Evolutionary conservation across 2,329 filamentous ascomycete genomes (phyloP), one percentile per base, ranked within the genome.

Genomic region (Trichoderma sp.): DNA sequence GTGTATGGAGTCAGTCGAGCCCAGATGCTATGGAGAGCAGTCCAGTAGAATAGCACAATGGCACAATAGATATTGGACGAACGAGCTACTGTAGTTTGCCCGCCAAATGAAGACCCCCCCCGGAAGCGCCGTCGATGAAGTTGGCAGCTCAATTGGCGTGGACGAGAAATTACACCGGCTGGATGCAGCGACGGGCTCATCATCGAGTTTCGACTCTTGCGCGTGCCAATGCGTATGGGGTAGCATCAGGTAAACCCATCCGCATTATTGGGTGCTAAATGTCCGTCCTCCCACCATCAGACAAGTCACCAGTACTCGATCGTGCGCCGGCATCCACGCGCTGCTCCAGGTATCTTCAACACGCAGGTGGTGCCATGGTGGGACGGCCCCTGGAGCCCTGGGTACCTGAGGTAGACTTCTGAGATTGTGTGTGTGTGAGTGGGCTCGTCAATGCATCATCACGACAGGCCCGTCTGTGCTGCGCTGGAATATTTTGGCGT

Each of bases 171-270:
- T 65, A 37, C 61, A 35, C 35, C 61, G 37, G 27, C 34, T 54
- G 17, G 35, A 59, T 29, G 56, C 56, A 58, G 34, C 27, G 27
- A 56, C 61, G 52, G 61, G 61, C 61, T 65, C 61, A 57, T 56
- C 34, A 19, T n/a, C 61, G 52, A 65, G 61, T 65, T 57, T 65
- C 25, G 60, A 37, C n/a, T 65, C 34, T 27, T 56, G 61, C 52
- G 61, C 27, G 27, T 57, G 61, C 39, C 35, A 54, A 64, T 54
- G 61, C 61, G 45, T 22, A 64, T 64, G 61, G 61, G 61, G 61
- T 64, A 22, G 60, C 60, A 48, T 64, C 61, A 64, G 52, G 50
- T 54, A 35, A 56, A 15, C 10, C 45, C 48, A 50, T 37, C 10
- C 19, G 59, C 37, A 27, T 52, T 56, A 65, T 57, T 65, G 61